Conservation (phyloP, 2,329 filamentous ascomycete species). For the Pseudogymnoascus sp. region DNA sequence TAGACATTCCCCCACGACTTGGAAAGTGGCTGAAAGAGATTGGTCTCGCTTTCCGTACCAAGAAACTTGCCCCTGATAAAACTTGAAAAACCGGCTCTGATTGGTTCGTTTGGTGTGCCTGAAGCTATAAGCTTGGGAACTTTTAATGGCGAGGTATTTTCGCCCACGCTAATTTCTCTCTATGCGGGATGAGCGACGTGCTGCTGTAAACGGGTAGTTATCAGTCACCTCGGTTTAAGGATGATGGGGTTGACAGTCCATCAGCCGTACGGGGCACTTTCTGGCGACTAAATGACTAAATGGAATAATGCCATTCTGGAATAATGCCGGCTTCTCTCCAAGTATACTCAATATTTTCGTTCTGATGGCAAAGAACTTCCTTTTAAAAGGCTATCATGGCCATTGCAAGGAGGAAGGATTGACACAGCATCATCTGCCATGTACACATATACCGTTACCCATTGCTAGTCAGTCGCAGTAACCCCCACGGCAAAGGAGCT, state of each 20-base stretch:
- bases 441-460: background rate
- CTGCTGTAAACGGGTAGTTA: background rate
- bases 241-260: background rate
- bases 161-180: background rate
- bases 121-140: background rate
- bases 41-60: background rate
- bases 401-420: background rate
- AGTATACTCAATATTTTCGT: background rate
- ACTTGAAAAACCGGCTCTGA: background rate
- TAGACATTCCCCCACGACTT: background rate
- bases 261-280: background rate
- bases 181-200: background rate
- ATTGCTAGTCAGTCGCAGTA: background rate
- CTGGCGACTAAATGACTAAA: background rate
- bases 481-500: background rate
- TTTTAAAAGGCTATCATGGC: background rate
- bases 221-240: background rate
- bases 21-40: background rate
- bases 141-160: constrained; percentile 1
- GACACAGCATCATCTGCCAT: background rate
- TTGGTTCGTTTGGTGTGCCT: background rate
- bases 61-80: background rate
- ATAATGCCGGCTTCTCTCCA: background rate
- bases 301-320: background rate
- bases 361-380: background rate